These are phyloP conservation scores for Eimeria praecox DNA, from an alignment of 169 alveolate species.

Conservation along the genomic window DNA sequence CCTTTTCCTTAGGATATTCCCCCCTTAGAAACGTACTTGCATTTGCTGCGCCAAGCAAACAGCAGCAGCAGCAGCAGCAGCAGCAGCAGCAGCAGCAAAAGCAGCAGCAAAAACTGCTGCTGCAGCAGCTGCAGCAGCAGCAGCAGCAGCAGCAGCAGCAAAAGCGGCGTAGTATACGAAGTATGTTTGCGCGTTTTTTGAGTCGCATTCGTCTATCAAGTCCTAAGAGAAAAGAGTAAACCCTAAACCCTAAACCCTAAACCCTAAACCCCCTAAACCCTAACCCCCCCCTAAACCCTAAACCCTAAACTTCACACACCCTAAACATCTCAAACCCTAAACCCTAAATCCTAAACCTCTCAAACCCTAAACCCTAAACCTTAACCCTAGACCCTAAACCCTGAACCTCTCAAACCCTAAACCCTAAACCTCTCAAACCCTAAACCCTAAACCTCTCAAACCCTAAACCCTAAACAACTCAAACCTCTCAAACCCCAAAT, in stretches of 20 bases:
- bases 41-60: not conserved
- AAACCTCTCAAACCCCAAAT: not conserved
- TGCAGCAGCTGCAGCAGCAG: slow-evolving; percentile 36
- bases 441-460: not conserved
- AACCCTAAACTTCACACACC: not conserved
- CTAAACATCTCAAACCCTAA: too few relatives aligned
- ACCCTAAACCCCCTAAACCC: too few relatives aligned
- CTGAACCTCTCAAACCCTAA: too few relatives aligned
- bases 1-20: not conserved
- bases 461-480: not conserved
- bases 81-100: slow-evolving; percentile 26
- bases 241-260: too few relatives aligned
- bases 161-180: not conserved
- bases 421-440: too few relatives aligned
- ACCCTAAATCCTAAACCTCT: not conserved
- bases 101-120: slow-evolving; percentile 25
- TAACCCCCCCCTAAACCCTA: not conserved
- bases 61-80: slow-evolving; percentile 43
- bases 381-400: slow-evolving; percentile 21
- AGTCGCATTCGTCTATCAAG: not conserved
- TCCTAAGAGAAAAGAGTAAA: not conserved
- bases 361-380: not conserved
- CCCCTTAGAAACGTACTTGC: not conserved
- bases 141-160: slow-evolving; percentile 32
- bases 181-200: not conserved